Conservation (phyloP, 495 filamentous ascomycete species). For the Tuber brumale region DNA sequence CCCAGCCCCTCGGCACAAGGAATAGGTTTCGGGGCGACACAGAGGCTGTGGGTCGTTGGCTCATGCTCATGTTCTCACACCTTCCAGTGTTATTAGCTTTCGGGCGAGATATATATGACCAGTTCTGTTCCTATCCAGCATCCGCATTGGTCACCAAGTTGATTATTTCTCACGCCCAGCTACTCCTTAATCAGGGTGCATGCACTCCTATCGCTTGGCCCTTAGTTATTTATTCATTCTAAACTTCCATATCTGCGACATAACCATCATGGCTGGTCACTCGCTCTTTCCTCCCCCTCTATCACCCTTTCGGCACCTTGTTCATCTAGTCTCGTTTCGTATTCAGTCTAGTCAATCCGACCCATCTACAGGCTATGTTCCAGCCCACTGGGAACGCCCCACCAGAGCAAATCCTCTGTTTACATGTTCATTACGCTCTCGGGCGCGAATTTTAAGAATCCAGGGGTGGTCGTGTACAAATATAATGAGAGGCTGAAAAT, state of each 20-base stretch:
- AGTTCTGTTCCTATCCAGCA: background rate
- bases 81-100: background rate
- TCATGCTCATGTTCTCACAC: background rate
- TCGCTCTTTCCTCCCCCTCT: background rate
- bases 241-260: background rate
- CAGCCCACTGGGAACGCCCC: background rate
- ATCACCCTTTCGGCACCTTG: background rate
- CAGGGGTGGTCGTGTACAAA: background rate
- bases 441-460: background rate
- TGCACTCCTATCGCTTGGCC: background rate
- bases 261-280: background rate
- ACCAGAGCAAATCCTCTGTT: background rate
- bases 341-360: background rate
- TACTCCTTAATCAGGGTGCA: background rate
- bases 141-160: background rate
- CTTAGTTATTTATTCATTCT: background rate
- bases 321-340: background rate
- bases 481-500: slow-evolving; percentile 3
- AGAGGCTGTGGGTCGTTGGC: background rate
- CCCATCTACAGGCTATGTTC: background rate
- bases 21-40: background rate
- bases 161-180: background rate
- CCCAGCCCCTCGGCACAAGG: background rate
- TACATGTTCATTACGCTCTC: background rate
- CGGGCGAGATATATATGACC: background rate